A percentile compares a stretch with the other conserved stretches of the same genome.
These are phyloP conservation scores for Citrus maxima DNA, from an alignment of 345 rosid genomes.

Conservation along the genomic window DNA sequence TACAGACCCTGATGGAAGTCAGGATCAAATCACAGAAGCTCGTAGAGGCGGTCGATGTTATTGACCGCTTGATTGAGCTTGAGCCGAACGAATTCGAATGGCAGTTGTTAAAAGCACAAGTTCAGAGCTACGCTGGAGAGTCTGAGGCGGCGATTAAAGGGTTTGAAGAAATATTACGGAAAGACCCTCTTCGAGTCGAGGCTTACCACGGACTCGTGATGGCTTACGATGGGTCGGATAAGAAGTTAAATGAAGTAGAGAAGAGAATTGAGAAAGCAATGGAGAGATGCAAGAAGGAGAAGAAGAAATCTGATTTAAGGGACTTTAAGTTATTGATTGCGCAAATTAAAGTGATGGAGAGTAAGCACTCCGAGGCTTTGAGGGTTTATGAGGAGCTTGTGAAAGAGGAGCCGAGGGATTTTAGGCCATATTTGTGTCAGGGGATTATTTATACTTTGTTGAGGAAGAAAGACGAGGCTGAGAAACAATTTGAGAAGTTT, in stretches of 20 bases:
- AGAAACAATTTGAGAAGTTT: conserved; percentile 77
- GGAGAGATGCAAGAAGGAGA: conserved; percentile 72
- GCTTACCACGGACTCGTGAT: conserved; percentile 83
- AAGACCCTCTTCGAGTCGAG: conserved; percentile 76
- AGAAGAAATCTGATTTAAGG: conserved; percentile 53
- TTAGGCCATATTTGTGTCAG: conserved; percentile 86
- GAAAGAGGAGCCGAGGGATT: conserved; percentile 91
- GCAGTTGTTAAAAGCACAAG: conserved; percentile 67
- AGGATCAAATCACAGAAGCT: conserved; percentile 62
- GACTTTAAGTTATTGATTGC: conserved; percentile 82
- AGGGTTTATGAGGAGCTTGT: conserved; percentile 73
- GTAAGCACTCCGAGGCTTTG: conserved; percentile 66
- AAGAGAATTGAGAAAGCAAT: conserved; percentile 63
- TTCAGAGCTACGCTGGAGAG: conserved; percentile 59
- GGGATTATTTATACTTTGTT: conserved; percentile 76
- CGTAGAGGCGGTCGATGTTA: conserved; percentile 48
- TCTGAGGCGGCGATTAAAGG: conserved; percentile 45
- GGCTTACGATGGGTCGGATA: conserved; percentile 60
- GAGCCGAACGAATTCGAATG: conserved; percentile 82
- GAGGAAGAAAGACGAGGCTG: conserved; percentile 80
- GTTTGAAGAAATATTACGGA: conserved; percentile 62
- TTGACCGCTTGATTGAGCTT: conserved; percentile 60
- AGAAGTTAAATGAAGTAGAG: conserved; percentile 39
- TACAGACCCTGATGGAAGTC: conserved; percentile 65
- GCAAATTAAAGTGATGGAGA: conserved; percentile 70